Evolutionary conservation across 1,284 basidiomycete species (phyloP).

Genomic region (Phellinidium pouzarii): DNA sequence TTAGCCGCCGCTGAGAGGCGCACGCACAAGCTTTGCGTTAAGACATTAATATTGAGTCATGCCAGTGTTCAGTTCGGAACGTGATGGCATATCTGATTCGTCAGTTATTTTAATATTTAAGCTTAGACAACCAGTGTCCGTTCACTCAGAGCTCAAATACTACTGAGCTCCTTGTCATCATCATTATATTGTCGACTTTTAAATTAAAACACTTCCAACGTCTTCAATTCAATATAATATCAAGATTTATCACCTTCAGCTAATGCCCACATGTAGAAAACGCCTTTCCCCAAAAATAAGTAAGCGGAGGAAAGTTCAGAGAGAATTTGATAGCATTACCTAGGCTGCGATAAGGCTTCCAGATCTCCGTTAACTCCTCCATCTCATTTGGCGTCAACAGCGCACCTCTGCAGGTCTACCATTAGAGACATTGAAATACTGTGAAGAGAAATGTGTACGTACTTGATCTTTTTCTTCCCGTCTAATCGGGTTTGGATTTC

Average conservation of each 20-base stretch:
- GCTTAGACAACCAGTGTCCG: too few relatives aligned
- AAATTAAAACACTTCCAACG: too few relatives aligned
- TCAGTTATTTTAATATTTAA: too few relatives aligned
- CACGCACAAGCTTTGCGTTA: too few relatives aligned
- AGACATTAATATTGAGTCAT: too few relatives aligned
- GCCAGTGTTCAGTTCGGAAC: too few relatives aligned
- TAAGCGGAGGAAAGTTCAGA: slow-evolving; percentile 1
- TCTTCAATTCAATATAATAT: neutral
- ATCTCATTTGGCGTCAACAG: slow-evolving; percentile 79
- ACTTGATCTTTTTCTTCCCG: slow-evolving; percentile 85
- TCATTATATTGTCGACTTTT: too few relatives aligned
- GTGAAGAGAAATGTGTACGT: slow-evolving; percentile 23
- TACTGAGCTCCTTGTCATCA: too few relatives aligned
- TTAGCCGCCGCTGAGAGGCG: too few relatives aligned
- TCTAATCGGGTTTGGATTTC: slow-evolving; percentile 58
- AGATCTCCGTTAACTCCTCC: slow-evolving; percentile 67
- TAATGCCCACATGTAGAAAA: slow-evolving; percentile 24
- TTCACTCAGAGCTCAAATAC: too few relatives aligned
- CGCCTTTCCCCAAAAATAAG: slow-evolving; percentile 13
- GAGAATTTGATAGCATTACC: slow-evolving; percentile 37
- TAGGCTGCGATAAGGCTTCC: slow-evolving; percentile 77
- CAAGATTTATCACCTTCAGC: slow-evolving; percentile 16
- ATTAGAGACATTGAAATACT: neutral
- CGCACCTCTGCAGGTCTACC: slow-evolving; percentile 46
- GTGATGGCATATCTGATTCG: too few relatives aligned